A percentile compares a stretch with the other conserved stretches of the same genome.
These are phyloP conservation scores for Candida ascalaphidarum DNA, from an alignment of 805 yeast genomes.

Conservation along the genomic window DNA sequence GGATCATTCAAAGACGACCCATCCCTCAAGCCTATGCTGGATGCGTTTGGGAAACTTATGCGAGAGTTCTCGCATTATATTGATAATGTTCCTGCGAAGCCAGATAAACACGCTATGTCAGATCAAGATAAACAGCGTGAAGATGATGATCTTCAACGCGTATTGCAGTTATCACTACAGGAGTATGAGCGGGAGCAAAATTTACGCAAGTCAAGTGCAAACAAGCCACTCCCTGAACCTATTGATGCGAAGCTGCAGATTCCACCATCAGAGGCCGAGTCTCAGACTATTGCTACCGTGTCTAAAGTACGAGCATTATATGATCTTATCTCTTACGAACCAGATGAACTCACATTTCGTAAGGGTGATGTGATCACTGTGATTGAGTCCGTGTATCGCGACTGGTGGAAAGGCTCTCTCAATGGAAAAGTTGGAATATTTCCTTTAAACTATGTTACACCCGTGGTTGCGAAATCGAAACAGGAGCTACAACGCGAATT, in stretches of 20 bases:
- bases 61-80: slow-evolving; percentile 24
- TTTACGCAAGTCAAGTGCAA: slow-evolving; percentile 7
- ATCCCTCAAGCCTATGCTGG: slow-evolving; percentile 60
- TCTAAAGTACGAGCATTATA: slow-evolving; percentile 78
- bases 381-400: slow-evolving; percentile 78
- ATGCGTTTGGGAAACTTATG: slow-evolving; percentile 45
- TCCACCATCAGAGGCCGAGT: not conserved
- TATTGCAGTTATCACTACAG: slow-evolving; percentile 61
- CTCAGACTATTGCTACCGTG: slow-evolving; percentile 36
- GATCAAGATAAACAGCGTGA: slow-evolving; percentile 46
- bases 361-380: slow-evolving; percentile 86
- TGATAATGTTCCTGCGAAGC: slow-evolving; percentile 41
- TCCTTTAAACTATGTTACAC: slow-evolving; percentile 86
- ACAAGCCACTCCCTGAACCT: not conserved
- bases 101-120: slow-evolving; percentile 44
- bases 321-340: slow-evolving; percentile 69
- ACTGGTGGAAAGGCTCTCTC: slow-evolving; percentile 93
- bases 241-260: not conserved
- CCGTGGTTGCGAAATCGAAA: slow-evolving; percentile 57
- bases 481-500: slow-evolving; percentile 47
- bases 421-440: slow-evolving; percentile 79
- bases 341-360: slow-evolving; percentile 79
- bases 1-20: slow-evolving; percentile 66
- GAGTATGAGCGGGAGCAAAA: slow-evolving; percentile 43
- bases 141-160: slow-evolving; percentile 74